Evolutionary conservation across 2,329 filamentous ascomycete species (phyloP).

Genomic region (Colletotrichum liaoningense): DNA sequence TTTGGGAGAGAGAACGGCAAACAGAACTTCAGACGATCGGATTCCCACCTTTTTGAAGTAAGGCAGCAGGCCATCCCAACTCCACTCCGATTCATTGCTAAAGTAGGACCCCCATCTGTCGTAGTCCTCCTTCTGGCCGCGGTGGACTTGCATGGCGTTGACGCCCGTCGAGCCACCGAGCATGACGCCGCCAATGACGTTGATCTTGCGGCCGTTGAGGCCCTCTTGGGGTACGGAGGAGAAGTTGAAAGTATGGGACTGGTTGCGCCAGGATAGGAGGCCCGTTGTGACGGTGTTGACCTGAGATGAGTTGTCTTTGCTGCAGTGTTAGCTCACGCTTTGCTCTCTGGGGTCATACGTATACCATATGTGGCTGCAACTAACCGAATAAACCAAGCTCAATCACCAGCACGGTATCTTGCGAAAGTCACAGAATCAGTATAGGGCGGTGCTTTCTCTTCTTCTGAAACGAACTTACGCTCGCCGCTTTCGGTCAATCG

Average conservation of each 20-base stretch:
- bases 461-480: conserved; percentile 12
- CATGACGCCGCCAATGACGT: conserved; percentile 38
- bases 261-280: conserved; percentile 22
- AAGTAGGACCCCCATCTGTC: conserved; percentile 42
- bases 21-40: too few species aligned
- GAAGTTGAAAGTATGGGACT: conserved; percentile 19
- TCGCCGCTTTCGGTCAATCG: conserved; percentile 36
- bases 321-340: neutral
- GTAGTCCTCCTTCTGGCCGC: conserved; percentile 43
- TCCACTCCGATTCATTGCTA: conserved; percentile 38
- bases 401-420: conserved; percentile 38
- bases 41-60: conserved; percentile 42
- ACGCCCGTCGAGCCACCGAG: conserved; percentile 44
- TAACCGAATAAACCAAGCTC: conserved; percentile 37
- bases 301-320: conserved; percentile 39
- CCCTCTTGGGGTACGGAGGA: conserved; percentile 36
- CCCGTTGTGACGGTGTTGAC: conserved; percentile 37
- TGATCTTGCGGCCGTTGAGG: conserved; percentile 30
- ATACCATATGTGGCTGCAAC: too few species aligned
- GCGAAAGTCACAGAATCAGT: too few species aligned
- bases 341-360: too few species aligned
- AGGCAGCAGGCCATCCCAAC: conserved; percentile 43
- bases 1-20: too few species aligned
- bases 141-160: conserved; percentile 43
- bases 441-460: neutral